Base-by-base conservation (phyloP, 495 filamentous ascomycete species). In the Talaromyces wortmannii region DNA sequence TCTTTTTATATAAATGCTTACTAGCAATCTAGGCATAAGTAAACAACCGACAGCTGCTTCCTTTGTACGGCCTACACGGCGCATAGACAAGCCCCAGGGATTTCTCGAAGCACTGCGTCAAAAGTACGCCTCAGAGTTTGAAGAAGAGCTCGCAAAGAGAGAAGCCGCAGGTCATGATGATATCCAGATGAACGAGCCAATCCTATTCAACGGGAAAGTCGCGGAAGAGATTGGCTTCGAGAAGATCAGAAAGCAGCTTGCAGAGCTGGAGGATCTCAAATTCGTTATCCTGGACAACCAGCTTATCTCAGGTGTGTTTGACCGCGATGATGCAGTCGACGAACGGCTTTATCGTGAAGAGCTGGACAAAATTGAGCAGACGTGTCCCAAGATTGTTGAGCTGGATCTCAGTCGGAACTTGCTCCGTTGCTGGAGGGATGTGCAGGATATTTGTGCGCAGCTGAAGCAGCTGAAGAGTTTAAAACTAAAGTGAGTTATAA, bases 151-250 rank as follows among this genome's bases (percentile, higher is more conserved):
- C 44, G 57, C 61, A 7, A 57, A 58, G 15, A 57, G 60, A 23
- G 52, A 59, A n/a, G 55, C 58, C 43, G 55, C 55, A 5, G 44
- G 58, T 17, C 55, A 49, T 29, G 64, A 67, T 40, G 65, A 68
- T 5, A 60, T 58, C 13, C 53, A 61, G 5, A 56, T 60, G 23
- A 61, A 72, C 45, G 74, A 77, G 51, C 58, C 73, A 5, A 88
- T 96, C 53, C 62, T 78, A 31, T 86, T 97, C 59, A 90, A 87
- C 48, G 84, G 85, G 15, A 98, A 98, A 67, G 79, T 94, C 23
- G 91, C 88, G 17, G 89, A 98, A 71, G 95, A 97, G 73, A 82
- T 98, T 18, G 94, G 94, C 45, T 97, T 97, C 64, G 92, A 95
- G 52, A 96, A 96, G 75, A 91, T 96, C 58, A 78, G 87, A 29